These are phyloP conservation scores for Exophiala aquamarina DNA, from an alignment of 2,329 filamentous ascomycete species.

Conservation along the genomic window DNA sequence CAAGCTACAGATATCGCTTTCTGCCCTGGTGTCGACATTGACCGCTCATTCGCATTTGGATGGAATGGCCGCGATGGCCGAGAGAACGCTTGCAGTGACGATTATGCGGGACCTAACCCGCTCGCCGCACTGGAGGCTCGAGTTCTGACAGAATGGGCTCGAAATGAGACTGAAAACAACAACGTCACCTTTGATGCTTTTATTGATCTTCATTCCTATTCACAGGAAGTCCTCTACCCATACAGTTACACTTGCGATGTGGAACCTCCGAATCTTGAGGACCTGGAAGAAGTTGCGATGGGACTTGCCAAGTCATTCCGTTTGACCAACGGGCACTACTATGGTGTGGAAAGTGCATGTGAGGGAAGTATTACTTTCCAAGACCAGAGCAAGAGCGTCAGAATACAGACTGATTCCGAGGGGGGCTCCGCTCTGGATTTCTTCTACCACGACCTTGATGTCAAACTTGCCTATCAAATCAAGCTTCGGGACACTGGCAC, in stretches of 20 bases:
- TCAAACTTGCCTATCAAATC: constrained; percentile 85
- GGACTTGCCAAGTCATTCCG: constrained; percentile 88
- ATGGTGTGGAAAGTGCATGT: constrained; percentile 80
- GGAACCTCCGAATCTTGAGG: constrained; percentile 82
- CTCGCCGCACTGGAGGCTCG: constrained; percentile 82
- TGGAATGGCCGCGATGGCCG: constrained; percentile 71
- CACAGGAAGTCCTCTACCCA: constrained; percentile 90
- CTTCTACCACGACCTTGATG: constrained; percentile 85
- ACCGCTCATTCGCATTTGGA: constrained; percentile 79
- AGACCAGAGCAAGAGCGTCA: constrained; percentile 32
- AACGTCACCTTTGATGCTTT: constrained; percentile 79
- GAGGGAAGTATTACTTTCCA: constrained; percentile 64
- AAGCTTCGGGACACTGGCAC: constrained; percentile 91
- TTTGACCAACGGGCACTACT: constrained; percentile 71
- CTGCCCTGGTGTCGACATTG: constrained; percentile 85
- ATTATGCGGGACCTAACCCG: constrained; percentile 77
- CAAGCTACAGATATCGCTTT: constrained; percentile 79
- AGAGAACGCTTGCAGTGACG: constrained; percentile 85
- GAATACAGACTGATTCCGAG: constrained; percentile 66
- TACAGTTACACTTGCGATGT: constrained; percentile 81
- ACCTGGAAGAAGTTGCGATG: constrained; percentile 83
- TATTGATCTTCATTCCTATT: constrained; percentile 91
- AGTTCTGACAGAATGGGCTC: constrained; percentile 76
- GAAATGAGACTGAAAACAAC: constrained; percentile 69
- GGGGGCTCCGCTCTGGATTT: constrained; percentile 90